Evolutionary conservation across 768 basidiomycete species (phyloP), one percentile per base, ranked within the genome.

Genomic region (Suillus tomentosus): DNA sequence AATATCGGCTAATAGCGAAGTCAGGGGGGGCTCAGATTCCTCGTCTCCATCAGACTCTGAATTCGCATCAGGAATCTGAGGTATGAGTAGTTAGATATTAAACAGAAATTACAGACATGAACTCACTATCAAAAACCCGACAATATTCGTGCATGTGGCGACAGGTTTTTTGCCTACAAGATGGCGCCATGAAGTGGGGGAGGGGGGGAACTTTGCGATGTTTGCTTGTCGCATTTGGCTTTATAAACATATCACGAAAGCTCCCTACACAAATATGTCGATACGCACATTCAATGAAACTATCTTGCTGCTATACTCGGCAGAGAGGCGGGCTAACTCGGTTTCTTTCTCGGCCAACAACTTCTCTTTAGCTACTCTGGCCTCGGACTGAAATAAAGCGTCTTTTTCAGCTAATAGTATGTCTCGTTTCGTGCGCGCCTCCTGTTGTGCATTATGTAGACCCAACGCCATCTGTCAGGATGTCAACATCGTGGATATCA

Each of bases 281-380:
- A 10, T 45, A 45, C 9, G 3, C 19, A 45, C 45, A 45, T 45
- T 10, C 45, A 45, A 45, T 45, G 45, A 45, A 11, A 9, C 45
- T 45, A 45, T 45, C 45, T 45, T 45, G 45, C 45, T 45, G n/a
- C 19, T 45, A 45, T 45, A 45, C 45, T 2, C 10, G 9, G 45
- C 3, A 45, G 45, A 0, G 4, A 45, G 10, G 45, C 4, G 10
- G 45, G 45, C 45, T 47, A 47, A 47, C 45, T 47, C 10, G 2
- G n/a, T 4, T 47, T 47, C 45, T 47, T 47, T 47, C 45, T 47
- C 2, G 19, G 45, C 45, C n/a, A 47, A 47, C 45, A 47, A 47
- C 3, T 47, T 48, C 19, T 10, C 0, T n/a, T n/a, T n/a, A 5
- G 45, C n/a, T 0, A 47, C 10, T 0, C 1, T 47, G 5, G 4